These are phyloP conservation scores for Murraya koenigii DNA, from an alignment of 345 rosid species.

Conservation along the genomic window DNA sequence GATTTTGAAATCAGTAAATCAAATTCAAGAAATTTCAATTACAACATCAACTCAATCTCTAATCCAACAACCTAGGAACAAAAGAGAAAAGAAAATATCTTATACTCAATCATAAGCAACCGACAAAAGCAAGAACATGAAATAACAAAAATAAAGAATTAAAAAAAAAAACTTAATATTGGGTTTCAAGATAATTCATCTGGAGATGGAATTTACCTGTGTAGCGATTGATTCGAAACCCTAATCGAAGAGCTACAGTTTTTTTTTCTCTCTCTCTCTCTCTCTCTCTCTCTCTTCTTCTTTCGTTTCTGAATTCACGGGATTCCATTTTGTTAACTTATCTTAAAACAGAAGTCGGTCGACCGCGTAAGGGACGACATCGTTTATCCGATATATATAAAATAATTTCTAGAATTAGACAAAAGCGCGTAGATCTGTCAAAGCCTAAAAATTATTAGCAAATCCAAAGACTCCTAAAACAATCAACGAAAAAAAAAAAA, in stretches of 20 bases:
- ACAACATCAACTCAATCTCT: not conserved
- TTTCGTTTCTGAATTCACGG: not conserved
- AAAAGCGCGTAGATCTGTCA: not conserved
- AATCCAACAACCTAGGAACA: not conserved
- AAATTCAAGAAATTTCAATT: not conserved
- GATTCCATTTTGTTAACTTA: not conserved
- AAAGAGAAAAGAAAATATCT: not conserved
- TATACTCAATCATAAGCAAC: not conserved
- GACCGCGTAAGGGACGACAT: not conserved
- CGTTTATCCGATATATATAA: not conserved
- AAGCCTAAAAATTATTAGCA: not conserved
- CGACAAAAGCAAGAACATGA: not conserved
- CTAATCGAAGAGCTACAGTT: not conserved
- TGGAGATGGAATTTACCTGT: not conserved
- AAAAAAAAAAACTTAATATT: not conserved
- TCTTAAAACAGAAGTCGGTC: not conserved
- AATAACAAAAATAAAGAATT: not conserved
- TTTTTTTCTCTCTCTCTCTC: no score
- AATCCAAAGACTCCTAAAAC: not conserved
- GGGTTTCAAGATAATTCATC: not conserved
- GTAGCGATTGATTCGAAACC: not conserved
- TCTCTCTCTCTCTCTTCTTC: no score
- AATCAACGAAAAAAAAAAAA: not conserved
- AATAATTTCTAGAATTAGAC: not conserved
- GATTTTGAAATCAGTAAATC: not conserved